phyloP scores from a whole-genome alignment of 179 eudicot genomes.

The Silene coronaria region DNA sequence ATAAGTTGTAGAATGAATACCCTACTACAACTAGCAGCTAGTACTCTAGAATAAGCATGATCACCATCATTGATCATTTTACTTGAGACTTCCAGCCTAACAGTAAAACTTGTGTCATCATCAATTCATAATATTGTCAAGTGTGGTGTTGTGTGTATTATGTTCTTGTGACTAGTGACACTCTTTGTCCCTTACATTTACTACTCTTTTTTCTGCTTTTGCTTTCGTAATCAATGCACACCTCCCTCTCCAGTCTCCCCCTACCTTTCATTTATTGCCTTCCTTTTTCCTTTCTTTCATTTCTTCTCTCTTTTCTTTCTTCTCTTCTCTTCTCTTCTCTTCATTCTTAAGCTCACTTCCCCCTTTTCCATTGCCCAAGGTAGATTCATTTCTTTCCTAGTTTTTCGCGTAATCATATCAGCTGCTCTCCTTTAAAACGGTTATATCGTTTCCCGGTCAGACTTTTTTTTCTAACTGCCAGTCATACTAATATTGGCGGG shows the following conservation, averaged over 20 bases:
- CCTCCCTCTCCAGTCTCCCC: slow-evolving; percentile 19
- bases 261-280: slow-evolving; percentile 15
- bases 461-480: neutral
- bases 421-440: neutral
- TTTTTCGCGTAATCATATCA: neutral
- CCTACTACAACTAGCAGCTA: neutral
- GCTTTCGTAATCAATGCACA: slow-evolving; percentile 42
- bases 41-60: neutral
- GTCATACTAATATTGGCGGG: neutral
- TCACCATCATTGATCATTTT: slow-evolving; percentile 9
- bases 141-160: neutral
- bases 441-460: no score
- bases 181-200: neutral
- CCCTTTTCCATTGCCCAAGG: slow-evolving; percentile 1
- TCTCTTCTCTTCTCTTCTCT: neutral
- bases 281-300: neutral
- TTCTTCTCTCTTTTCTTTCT: neutral
- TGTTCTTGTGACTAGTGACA: neutral
- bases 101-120: slow-evolving; percentile 8
- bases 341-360: neutral
- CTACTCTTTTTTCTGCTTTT: slow-evolving; percentile 7
- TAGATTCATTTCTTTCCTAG: neutral
- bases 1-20: neutral
- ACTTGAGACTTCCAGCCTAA: slow-evolving; percentile 24
- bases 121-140: neutral